Conservation (phyloP, 2,329 filamentous ascomycete species). For the Fusarium neocosmosporiellum region DNA sequence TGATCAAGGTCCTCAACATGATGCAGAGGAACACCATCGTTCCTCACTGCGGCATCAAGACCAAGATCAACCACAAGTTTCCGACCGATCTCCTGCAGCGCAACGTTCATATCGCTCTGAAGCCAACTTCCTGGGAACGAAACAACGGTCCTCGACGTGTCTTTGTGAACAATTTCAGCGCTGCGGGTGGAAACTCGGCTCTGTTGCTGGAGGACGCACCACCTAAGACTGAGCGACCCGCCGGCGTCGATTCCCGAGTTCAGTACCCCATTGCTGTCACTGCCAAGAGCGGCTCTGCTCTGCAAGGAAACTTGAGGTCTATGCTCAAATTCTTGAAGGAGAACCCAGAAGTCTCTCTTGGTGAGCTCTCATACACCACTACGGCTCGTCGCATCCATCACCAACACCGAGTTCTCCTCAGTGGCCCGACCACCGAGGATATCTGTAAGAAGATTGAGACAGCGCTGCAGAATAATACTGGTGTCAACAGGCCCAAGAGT, state of each 20-base stretch:
- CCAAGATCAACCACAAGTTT: constrained; percentile 56
- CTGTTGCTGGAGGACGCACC: constrained; percentile 70
- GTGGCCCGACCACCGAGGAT: neutral
- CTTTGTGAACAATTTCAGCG: constrained; percentile 76
- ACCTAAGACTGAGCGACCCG: constrained; percentile 34
- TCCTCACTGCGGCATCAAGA: constrained; percentile 66
- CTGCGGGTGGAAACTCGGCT: constrained; percentile 78
- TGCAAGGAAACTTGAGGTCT: constrained; percentile 19
- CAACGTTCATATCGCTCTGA: constrained; percentile 63
- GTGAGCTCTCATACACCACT: constrained; percentile 63
- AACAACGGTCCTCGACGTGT: constrained; percentile 57
- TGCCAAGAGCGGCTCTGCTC: constrained; percentile 17
- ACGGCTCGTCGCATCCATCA: constrained; percentile 42
- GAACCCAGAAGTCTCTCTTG: constrained; percentile 47
- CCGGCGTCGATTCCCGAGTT: constrained; percentile 50
- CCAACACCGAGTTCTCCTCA: constrained; percentile 59
- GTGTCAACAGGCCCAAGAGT: constrained; percentile 21
- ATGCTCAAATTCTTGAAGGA: constrained; percentile 24
- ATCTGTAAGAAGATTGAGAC: constrained; percentile 21
- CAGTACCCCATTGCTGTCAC: constrained; percentile 23
- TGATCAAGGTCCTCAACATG: constrained; percentile 69
- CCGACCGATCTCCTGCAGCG: constrained; percentile 55
- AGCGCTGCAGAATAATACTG: constrained; percentile 13
- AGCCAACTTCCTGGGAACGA: constrained; percentile 60
- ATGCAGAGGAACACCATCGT: constrained; percentile 60